A percentile compares a stretch with the other conserved stretches of the same genome.
Evolutionary conservation across 2,329 filamentous ascomycete genomes (phyloP).

Genomic region (Mariannaea sp.): DNA sequence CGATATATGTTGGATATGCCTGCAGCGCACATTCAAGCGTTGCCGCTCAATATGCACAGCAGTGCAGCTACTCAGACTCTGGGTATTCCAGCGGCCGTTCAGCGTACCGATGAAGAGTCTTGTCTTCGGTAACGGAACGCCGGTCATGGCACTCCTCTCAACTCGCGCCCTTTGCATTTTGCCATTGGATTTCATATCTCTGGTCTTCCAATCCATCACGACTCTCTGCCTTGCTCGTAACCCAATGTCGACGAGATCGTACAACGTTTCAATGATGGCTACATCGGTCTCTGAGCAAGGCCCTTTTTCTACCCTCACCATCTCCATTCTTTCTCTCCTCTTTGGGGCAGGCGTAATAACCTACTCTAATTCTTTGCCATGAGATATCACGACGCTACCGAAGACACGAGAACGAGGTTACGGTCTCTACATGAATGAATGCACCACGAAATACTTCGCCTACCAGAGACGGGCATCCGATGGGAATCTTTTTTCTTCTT

Average conservation of each 20-base stretch:
- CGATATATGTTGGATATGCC: slow-evolving; percentile 81
- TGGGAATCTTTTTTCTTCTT: slow-evolving; percentile 12
- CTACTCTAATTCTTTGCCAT: slow-evolving; percentile 23
- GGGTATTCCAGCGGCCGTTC: slow-evolving; percentile 58
- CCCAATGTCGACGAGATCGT: slow-evolving; percentile 49
- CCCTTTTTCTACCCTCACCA: slow-evolving; percentile 9
- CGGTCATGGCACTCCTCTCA: slow-evolving; percentile 48
- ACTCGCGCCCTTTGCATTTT: slow-evolving; percentile 50
- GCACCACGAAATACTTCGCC: slow-evolving; percentile 27
- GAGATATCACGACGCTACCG: slow-evolving; percentile 36
- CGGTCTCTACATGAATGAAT: slow-evolving; percentile 30
- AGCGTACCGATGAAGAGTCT: slow-evolving; percentile 57
- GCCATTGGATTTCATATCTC: slow-evolving; percentile 55
- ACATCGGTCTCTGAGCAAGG: slow-evolving; percentile 11
- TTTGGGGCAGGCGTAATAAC: slow-evolving; percentile 10
- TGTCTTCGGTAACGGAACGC: slow-evolving; percentile 57
- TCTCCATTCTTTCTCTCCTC: slow-evolving; percentile 11
- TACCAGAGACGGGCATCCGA: slow-evolving; percentile 3
- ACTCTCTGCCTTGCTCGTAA: slow-evolving; percentile 55
- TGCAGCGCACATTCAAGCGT: slow-evolving; percentile 53
- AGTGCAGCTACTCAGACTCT: slow-evolving; percentile 57
- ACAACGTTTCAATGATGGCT: slow-evolving; percentile 13
- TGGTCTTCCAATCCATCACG: slow-evolving; percentile 54
- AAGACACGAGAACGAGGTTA: slow-evolving; percentile 40
- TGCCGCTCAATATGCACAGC: slow-evolving; percentile 46